phyloP scores from a whole-genome alignment of 2,329 filamentous ascomycete species.

The Colletotrichum theobromicola region DNA sequence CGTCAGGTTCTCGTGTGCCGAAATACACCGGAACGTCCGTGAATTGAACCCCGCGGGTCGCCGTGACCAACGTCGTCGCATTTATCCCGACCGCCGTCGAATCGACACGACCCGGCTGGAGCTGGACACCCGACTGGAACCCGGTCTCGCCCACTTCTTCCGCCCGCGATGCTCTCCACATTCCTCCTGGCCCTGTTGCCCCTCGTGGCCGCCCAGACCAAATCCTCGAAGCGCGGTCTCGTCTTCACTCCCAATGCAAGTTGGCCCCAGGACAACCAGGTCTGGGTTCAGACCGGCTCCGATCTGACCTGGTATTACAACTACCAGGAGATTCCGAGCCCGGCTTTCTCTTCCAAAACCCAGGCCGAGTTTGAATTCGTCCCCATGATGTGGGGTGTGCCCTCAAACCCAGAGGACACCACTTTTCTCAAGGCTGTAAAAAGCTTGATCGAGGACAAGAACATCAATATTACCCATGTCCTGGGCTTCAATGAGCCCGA shows the following conservation, averaged over 20 bases:
- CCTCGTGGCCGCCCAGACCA: slow-evolving; percentile 31
- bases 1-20: background rate
- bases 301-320: slow-evolving; percentile 88
- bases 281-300: slow-evolving; percentile 64
- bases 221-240: slow-evolving; percentile 73
- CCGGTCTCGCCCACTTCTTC: slow-evolving; percentile 3
- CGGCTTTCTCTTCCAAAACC: slow-evolving; percentile 49
- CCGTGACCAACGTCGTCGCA: background rate
- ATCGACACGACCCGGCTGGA: background rate
- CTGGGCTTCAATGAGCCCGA: slow-evolving; percentile 86
- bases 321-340: slow-evolving; percentile 65
- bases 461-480: slow-evolving; percentile 68
- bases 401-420: slow-evolving; percentile 51
- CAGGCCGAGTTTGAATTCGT: slow-evolving; percentile 73
- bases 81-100: background rate
- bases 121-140: background rate
- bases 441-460: slow-evolving; percentile 53
- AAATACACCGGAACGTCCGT: background rate
- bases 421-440: slow-evolving; percentile 67
- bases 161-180: slow-evolving; percentile 16
- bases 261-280: slow-evolving; percentile 64
- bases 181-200: slow-evolving; percentile 25
- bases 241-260: slow-evolving; percentile 66
- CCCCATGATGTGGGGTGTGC: slow-evolving; percentile 79
- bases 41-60: background rate